Percentiles rank a stretch among this genome's conserved stretches.
These are phyloP conservation scores for Agaricus blazei DNA, from an alignment of 768 basidiomycete species.

Conservation along the genomic window DNA sequence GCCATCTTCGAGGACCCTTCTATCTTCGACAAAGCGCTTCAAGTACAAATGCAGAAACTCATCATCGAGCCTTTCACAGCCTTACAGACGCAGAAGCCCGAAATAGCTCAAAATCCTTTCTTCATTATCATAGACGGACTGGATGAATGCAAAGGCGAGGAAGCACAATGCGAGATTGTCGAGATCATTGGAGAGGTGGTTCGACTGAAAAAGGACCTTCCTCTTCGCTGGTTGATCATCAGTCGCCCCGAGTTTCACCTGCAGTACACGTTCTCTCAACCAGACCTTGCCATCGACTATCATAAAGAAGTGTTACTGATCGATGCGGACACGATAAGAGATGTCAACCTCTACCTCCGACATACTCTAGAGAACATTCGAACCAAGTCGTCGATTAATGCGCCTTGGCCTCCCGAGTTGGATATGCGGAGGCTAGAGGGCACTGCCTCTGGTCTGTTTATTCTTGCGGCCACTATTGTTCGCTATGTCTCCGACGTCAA, in stretches of 20 bases:
- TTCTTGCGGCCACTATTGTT: background rate
- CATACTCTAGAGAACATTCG: too few species aligned
- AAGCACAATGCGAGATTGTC: background rate
- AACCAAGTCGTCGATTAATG: too few species aligned
- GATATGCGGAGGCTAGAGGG: background rate
- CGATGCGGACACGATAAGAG: too few species aligned
- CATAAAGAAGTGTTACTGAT: too few species aligned
- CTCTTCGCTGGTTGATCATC: too few species aligned
- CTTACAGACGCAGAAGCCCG: background rate
- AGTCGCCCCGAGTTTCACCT: too few species aligned
- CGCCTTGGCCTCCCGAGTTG: background rate
- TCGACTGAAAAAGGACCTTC: too few species aligned
- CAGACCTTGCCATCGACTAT: too few species aligned
- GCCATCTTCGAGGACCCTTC: background rate
- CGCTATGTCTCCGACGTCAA: conserved; percentile 4
- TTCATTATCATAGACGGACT: conserved; percentile 8
- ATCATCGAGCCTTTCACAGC: background rate
- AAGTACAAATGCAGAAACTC: conserved; percentile 1
- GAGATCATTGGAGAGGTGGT: background rate
- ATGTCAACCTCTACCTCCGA: too few species aligned
- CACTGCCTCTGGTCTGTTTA: background rate
- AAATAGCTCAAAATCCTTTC: background rate
- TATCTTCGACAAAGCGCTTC: conserved; percentile 2
- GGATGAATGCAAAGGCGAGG: conserved; percentile 6
- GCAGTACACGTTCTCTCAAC: too few species aligned